phyloP scores from a whole-genome alignment of 148 eudicot species.

The Pharnaceum exiguum region DNA sequence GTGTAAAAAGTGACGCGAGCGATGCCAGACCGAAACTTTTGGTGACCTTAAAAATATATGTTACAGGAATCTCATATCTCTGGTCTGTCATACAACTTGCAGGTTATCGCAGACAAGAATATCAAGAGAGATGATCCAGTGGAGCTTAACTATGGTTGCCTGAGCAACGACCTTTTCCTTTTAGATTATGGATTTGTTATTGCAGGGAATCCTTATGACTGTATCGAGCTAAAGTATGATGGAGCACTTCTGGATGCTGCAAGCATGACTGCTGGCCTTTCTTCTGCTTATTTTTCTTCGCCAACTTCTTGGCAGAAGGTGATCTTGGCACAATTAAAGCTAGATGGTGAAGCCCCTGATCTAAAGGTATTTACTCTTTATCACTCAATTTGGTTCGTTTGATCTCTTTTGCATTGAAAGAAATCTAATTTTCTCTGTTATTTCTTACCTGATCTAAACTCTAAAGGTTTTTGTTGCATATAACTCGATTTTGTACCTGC shows the following conservation, averaged over 20 bases:
- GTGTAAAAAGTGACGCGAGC: too few relatives aligned
- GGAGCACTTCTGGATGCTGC: conserved; percentile 89
- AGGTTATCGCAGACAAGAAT: conserved; percentile 72
- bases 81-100: conserved; percentile 3
- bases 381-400: too few relatives aligned
- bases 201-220: conserved; percentile 70
- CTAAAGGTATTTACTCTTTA: conserved; percentile 67
- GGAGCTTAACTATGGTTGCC: conserved; percentile 76
- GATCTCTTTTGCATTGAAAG: too few relatives aligned
- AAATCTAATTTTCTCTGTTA: too few relatives aligned
- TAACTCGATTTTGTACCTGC: too few relatives aligned
- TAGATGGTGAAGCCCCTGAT: conserved; percentile 53
- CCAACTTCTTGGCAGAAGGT: conserved; percentile 83
- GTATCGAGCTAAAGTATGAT: conserved; percentile 81
- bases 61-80: background rate
- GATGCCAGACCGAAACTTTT: too few relatives aligned
- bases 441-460: too few relatives aligned
- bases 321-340: conserved; percentile 49
- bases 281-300: conserved; percentile 71
- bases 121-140: conserved; percentile 57
- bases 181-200: conserved; percentile 91
- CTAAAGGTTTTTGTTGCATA: too few relatives aligned
- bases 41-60: background rate
- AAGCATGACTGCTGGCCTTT: conserved; percentile 78
- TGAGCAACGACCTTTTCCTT: conserved; percentile 81